Evolutionary conservation across 2,329 filamentous ascomycete genomes (phyloP).

Genomic region (Penicillium sp.): DNA sequence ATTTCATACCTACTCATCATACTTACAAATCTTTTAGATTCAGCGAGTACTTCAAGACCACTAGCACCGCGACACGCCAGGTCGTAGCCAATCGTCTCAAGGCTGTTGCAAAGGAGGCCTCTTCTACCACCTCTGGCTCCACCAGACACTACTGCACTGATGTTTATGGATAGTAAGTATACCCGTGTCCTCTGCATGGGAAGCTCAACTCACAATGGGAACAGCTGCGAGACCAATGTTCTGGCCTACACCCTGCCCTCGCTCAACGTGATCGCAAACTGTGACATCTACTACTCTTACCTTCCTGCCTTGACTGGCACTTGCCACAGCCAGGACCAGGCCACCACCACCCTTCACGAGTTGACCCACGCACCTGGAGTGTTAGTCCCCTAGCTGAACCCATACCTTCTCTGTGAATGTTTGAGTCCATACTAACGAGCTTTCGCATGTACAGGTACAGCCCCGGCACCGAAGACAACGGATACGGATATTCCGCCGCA

Average conservation of each 20-base stretch:
- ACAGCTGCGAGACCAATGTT: conserved; percentile 51
- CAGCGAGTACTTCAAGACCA: conserved; percentile 64
- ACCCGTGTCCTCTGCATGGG: background rate
- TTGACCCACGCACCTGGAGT: conserved; percentile 62
- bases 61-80: conserved; percentile 46
- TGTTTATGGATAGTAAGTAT: conserved; percentile 46
- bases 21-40: conserved; percentile 11
- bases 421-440: background rate
- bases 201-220: background rate
- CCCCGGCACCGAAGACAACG: conserved; percentile 62
- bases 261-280: conserved; percentile 61
- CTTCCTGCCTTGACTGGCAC: conserved; percentile 52
- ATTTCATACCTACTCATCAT: background rate
- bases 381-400: background rate
- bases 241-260: conserved; percentile 64
- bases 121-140: conserved; percentile 49
- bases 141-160: conserved; percentile 64
- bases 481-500: conserved; percentile 58
- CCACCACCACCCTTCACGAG: conserved; percentile 67
- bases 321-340: conserved; percentile 68
- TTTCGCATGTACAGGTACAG: conserved; percentile 25
- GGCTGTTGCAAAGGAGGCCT: conserved; percentile 58
- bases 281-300: conserved; percentile 56
- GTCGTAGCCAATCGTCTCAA: conserved; percentile 56
- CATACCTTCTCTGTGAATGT: background rate